These are phyloP conservation scores for Raffaelea ambrosiae DNA, from an alignment of 2,329 filamentous ascomycete species.

Conservation along the genomic window DNA sequence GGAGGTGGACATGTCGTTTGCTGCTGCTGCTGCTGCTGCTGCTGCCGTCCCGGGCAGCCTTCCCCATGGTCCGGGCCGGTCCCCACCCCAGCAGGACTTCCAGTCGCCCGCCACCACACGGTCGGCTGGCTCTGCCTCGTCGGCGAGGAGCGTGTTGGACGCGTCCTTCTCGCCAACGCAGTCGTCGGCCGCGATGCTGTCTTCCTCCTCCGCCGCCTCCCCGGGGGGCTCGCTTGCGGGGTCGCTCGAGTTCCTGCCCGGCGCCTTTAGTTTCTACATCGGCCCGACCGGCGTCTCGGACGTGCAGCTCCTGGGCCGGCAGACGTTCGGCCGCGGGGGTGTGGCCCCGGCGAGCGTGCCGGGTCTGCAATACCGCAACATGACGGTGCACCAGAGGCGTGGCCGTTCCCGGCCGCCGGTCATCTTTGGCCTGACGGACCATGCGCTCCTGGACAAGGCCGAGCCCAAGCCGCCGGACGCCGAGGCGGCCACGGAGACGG, in stretches of 20 bases:
- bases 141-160: too few relatives aligned
- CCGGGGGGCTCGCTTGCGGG: neutral
- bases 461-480: constrained; percentile 16
- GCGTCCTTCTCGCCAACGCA: neutral
- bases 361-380: constrained; percentile 14
- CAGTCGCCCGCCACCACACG: too few relatives aligned
- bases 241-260: constrained; percentile 10
- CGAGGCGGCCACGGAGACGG: constrained; percentile 12
- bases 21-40: too few relatives aligned
- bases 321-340: neutral
- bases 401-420: too few relatives aligned
- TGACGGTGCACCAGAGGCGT: too few relatives aligned
- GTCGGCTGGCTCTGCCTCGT: too few relatives aligned
- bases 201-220: neutral
- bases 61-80: too few relatives aligned
- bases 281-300: constrained; percentile 11
- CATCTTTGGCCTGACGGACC: constrained; percentile 25
- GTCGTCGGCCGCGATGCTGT: neutral
- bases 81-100: too few relatives aligned
- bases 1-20: too few relatives aligned
- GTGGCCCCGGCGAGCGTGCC: constrained; percentile 2
- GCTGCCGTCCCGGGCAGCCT: too few relatives aligned
- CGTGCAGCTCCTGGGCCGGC: constrained; percentile 5
- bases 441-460: constrained; percentile 22
- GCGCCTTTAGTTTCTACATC: constrained; percentile 13